phyloP scores from a whole-genome alignment of 148 eudicot species.

The Arbutus unedo region DNA sequence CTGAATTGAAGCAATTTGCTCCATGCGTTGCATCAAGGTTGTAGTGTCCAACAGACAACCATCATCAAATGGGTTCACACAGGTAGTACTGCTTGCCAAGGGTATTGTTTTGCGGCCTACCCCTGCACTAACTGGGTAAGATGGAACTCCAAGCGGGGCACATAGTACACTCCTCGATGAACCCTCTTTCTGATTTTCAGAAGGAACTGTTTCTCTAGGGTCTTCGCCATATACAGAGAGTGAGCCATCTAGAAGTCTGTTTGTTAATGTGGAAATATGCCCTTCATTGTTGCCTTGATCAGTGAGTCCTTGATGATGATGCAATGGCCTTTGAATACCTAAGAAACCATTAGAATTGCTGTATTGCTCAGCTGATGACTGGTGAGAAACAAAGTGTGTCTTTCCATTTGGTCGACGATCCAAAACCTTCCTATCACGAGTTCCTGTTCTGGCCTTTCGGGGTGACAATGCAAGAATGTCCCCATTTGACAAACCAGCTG shows the following conservation, averaged over 20 bases:
- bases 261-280: slow-evolving; percentile 10
- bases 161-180: slow-evolving; percentile 28
- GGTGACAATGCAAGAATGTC: slow-evolving; percentile 35
- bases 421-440: slow-evolving; percentile 32
- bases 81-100: slow-evolving; percentile 23
- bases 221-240: slow-evolving; percentile 24
- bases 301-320: slow-evolving; percentile 40
- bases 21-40: slow-evolving; percentile 42
- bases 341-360: slow-evolving; percentile 24
- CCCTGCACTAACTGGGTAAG: slow-evolving; percentile 35
- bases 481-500: slow-evolving; percentile 47
- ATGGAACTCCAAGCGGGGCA: slow-evolving; percentile 51
- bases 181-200: slow-evolving; percentile 29
- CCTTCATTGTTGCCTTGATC: slow-evolving; percentile 33
- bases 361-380: slow-evolving; percentile 19
- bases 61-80: slow-evolving; percentile 18
- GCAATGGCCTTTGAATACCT: slow-evolving; percentile 32
- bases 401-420: slow-evolving; percentile 44
- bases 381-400: slow-evolving; percentile 31
- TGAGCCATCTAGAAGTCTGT: slow-evolving; percentile 24
- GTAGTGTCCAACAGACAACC: slow-evolving; percentile 38
- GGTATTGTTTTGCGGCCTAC: slow-evolving; percentile 36
- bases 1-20: slow-evolving; percentile 38
- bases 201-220: slow-evolving; percentile 15
- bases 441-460: slow-evolving; percentile 32